A percentile compares a stretch with the other conserved stretches of the same genome.
Evolutionary conservation across 371 early-diverging fungal species (phyloP).

Genomic region (Choanephora cucurbitarum): DNA sequence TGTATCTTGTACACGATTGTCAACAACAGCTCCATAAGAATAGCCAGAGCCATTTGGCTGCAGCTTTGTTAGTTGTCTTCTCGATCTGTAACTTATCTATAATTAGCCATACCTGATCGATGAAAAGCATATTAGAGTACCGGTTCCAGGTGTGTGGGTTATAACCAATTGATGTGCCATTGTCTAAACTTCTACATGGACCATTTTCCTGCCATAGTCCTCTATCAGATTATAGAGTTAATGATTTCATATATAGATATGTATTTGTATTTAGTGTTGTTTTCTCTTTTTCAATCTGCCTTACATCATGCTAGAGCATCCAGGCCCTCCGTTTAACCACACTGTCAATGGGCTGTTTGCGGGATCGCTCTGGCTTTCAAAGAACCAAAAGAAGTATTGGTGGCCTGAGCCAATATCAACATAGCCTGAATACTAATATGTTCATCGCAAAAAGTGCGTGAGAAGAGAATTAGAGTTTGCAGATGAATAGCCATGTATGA

Average conservation of each 20-base stretch:
- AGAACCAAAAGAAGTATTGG: conserved; percentile 90
- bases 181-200: conserved; percentile 60
- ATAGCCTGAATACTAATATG: conserved; percentile 55
- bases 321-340: conserved; percentile 88
- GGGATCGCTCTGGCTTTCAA: conserved; percentile 70
- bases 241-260: background rate
- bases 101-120: conserved; percentile 64
- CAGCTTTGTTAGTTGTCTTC: no score
- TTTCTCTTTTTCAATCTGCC: no score
- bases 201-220: conserved; percentile 85
- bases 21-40: conserved; percentile 63
- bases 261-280: background rate
- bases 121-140: conserved; percentile 77
- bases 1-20: conserved; percentile 46
- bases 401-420: conserved; percentile 57
- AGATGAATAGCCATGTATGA: no score
- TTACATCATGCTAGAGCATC: conserved; percentile 70
- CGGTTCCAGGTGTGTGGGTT: conserved; percentile 79
- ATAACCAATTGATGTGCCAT: conserved; percentile 50
- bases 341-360: conserved; percentile 64
- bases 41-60: conserved; percentile 77
- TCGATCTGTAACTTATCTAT: background rate
- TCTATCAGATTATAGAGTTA: conserved; percentile 37
- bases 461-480: no score
- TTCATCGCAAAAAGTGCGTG: no score